A percentile compares a stretch with the other conserved stretches of the same genome.
These are phyloP conservation scores for Filobasidium floriforme DNA, from an alignment of 768 basidiomycete species.

Conservation along the genomic window DNA sequence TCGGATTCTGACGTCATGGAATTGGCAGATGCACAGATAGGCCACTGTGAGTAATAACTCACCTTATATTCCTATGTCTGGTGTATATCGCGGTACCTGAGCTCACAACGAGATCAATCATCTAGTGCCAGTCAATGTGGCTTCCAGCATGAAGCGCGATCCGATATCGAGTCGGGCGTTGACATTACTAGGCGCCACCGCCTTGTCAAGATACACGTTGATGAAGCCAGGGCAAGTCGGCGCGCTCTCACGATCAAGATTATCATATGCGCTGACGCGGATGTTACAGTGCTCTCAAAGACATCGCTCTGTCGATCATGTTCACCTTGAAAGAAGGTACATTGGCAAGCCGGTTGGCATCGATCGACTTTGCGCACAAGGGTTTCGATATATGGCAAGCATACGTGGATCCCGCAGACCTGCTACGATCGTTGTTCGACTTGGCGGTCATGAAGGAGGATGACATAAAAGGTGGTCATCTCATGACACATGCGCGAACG, in stretches of 20 bases:
- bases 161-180: conserved; percentile 62
- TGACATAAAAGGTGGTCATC: background rate
- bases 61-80: background rate
- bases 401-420: conserved; percentile 80
- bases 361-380: conserved; percentile 79
- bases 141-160: background rate
- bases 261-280: too few species aligned
- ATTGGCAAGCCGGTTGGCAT: conserved; percentile 58
- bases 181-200: conserved; percentile 73
- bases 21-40: conserved; percentile 60
- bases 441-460: conserved; percentile 56
- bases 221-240: conserved; percentile 60
- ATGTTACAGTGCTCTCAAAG: conserved; percentile 59
- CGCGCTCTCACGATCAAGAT: background rate
- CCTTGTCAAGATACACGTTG: conserved; percentile 68
- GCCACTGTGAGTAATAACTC: conserved; percentile 49
- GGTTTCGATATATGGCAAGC: conserved; percentile 94
- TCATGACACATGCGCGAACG: conserved; percentile 64
- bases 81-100: background rate
- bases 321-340: conserved; percentile 66
- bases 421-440: conserved; percentile 72
- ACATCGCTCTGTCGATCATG: conserved; percentile 74
- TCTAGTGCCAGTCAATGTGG: conserved; percentile 12
- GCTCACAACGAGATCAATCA: background rate
- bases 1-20: conserved; percentile 59